phyloP scores from a whole-genome alignment of 768 basidiomycete genomes.

The Pleurotus tuoliensis region DNA sequence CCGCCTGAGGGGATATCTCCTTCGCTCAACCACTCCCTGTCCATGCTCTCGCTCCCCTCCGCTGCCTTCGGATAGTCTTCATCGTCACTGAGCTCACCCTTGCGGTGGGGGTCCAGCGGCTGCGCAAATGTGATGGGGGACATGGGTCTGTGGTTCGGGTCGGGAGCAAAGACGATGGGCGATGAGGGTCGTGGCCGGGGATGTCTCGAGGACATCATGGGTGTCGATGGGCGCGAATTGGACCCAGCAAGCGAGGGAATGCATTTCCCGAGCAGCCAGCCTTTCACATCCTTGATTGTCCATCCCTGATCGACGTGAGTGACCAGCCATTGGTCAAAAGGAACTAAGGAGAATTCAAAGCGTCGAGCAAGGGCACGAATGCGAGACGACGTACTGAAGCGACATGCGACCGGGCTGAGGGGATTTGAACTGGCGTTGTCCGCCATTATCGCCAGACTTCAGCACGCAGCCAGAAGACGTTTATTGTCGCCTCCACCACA shows the following conservation, averaged over 20 bases:
- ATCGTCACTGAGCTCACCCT: conserved; percentile 4
- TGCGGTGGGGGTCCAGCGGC: conserved; percentile 3
- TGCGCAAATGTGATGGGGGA: conserved; percentile 41
- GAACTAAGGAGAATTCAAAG: conserved; percentile 34
- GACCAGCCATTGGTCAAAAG: conserved; percentile 75
- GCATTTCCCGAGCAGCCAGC: conserved; percentile 58
- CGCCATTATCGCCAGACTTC: conserved; percentile 3
- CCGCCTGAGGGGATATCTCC: background rate
- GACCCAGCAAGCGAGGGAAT: conserved; percentile 26
- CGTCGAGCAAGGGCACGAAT: background rate
- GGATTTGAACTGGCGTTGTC: conserved; percentile 6
- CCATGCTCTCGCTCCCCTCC: conserved; percentile 8
- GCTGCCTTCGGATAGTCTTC: background rate
- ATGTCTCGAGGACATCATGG: conserved; percentile 12
- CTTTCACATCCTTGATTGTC: conserved; percentile 62
- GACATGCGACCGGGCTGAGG: conserved; percentile 46
- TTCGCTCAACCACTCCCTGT: conserved; percentile 20
- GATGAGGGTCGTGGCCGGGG: conserved; percentile 44
- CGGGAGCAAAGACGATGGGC: conserved; percentile 66
- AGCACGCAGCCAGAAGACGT: too few species aligned
- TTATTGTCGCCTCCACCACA: too few species aligned
- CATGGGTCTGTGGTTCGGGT: conserved; percentile 33
- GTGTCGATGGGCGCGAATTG: background rate
- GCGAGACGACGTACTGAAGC: conserved; percentile 42
- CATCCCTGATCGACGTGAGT: conserved; percentile 60